phyloP scores from a whole-genome alignment of 2,329 filamentous ascomycete genomes.

The Colletotrichum sp. region DNA sequence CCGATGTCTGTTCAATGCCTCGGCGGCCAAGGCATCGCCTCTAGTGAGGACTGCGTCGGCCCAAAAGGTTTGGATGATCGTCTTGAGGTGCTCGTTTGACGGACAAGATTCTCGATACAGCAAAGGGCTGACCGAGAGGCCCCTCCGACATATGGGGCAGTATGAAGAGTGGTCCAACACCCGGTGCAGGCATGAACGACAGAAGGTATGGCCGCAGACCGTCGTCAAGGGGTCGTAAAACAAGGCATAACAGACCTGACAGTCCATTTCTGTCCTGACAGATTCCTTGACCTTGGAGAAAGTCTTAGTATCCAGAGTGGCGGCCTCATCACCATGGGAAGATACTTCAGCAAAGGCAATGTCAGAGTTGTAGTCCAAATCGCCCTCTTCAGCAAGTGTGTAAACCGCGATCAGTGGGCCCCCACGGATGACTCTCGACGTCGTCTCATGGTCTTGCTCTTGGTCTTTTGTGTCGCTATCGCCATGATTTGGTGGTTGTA shows the following conservation, averaged over 20 bases:
- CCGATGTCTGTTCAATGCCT: constrained; percentile 60
- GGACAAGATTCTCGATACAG: constrained; percentile 46
- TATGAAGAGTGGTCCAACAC: constrained; percentile 78
- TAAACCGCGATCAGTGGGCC: constrained; percentile 72
- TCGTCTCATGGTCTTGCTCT: constrained; percentile 39
- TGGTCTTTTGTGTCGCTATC: constrained; percentile 38
- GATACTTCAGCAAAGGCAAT: constrained; percentile 49
- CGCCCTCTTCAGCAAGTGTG: constrained; percentile 65
- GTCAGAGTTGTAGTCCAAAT: constrained; percentile 61
- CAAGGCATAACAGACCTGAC: constrained; percentile 84
- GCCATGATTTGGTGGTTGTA: constrained; percentile 4
- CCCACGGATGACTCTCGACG: constrained; percentile 49
- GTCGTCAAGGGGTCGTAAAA: constrained; percentile 86
- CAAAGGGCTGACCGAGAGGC: constrained; percentile 56
- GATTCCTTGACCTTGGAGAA: constrained; percentile 65
- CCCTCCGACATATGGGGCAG: constrained; percentile 81
- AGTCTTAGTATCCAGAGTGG: constrained; percentile 30
- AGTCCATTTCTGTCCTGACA: constrained; percentile 77
- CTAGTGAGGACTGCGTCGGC: constrained; percentile 67
- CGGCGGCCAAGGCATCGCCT: constrained; percentile 57
- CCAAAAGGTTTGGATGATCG: constrained; percentile 73
- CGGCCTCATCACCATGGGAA: constrained; percentile 27
- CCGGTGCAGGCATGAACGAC: constrained; percentile 77
- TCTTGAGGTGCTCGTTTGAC: constrained; percentile 67
- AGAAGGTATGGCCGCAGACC: constrained; percentile 88